Conservation (phyloP, 306 rosid species). For the Biancaea sappan region DNA sequence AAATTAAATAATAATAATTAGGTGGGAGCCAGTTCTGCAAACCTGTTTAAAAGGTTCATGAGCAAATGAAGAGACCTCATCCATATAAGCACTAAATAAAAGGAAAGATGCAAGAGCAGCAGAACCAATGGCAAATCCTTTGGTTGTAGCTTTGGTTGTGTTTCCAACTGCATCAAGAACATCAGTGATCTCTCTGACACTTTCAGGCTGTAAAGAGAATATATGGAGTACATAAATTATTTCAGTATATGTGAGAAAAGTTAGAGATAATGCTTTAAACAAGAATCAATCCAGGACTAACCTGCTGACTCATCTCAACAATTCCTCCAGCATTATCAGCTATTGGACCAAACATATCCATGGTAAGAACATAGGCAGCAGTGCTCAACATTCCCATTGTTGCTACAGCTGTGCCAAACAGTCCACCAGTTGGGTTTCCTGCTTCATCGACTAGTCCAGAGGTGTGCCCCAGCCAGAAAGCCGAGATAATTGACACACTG, state of each 20-base stretch:
- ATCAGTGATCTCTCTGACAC: conserved; percentile 98
- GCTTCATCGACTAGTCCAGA: conserved; percentile 82
- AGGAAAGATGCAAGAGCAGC: conserved; percentile 99
- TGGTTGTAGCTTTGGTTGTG: conserved; percentile 98
- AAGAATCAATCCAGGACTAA: conserved; percentile 44
- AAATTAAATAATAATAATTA: neutral
- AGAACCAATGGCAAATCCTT: conserved; percentile 99
- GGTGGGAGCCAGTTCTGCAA: conserved; percentile 18
- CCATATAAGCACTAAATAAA: conserved; percentile 99
- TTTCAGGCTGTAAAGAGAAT: conserved; percentile 74
- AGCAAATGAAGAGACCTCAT: conserved; percentile 84
- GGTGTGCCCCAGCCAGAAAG: conserved; percentile 91
- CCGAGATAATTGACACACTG: conserved; percentile 84
- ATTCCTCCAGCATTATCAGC: conserved; percentile 99
- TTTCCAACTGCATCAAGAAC: conserved; percentile 96
- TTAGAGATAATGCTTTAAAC: conserved; percentile 25
- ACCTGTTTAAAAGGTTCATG: conserved; percentile 88
- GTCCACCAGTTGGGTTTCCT: conserved; percentile 93
- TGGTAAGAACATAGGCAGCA: conserved; percentile 98
- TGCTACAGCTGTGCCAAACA: conserved; percentile 99
- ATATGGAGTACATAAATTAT: neutral
- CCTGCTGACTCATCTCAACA: conserved; percentile 99
- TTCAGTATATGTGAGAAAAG: conserved; percentile 27
- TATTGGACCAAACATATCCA: conserved; percentile 99
- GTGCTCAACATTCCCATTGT: conserved; percentile 99